Conservation (phyloP, 2,329 filamentous ascomycete species). For the Escovopsis sp. region DNA sequence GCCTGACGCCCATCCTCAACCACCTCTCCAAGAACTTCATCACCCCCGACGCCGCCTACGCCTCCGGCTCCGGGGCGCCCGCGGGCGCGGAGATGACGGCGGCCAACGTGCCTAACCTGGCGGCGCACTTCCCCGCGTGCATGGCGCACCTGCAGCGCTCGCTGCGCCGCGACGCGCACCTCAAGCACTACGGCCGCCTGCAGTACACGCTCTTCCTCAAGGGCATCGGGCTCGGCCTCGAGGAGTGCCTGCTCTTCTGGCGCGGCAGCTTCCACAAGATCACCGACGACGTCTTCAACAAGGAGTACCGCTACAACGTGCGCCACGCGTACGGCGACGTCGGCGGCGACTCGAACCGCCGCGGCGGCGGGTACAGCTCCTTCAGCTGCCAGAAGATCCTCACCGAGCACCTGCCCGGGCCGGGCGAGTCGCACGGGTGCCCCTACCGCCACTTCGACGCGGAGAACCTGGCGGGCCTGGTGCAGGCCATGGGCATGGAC, state of each 20-base stretch:
- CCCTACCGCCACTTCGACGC: conserved; percentile 84
- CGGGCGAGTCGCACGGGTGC: conserved; percentile 87
- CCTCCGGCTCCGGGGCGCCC: conserved; percentile 44
- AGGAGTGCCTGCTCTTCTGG: conserved; percentile 90
- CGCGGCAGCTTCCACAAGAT: conserved; percentile 70
- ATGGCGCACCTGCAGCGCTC: conserved; percentile 86
- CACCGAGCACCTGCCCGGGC: conserved; percentile 72
- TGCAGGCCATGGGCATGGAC: conserved; percentile 65
- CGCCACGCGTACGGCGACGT: conserved; percentile 93
- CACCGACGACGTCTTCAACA: conserved; percentile 90
- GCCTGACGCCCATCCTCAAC: conserved; percentile 52
- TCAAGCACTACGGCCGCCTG: conserved; percentile 85
- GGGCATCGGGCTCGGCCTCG: conserved; percentile 80
- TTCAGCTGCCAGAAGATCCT: conserved; percentile 93
- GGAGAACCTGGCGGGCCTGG: conserved; percentile 67
- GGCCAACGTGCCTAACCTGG: conserved; percentile 63
- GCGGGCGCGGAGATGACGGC: conserved; percentile 63
- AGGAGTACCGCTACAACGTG: conserved; percentile 94
- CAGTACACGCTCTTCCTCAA: conserved; percentile 97
- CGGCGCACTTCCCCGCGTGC: conserved; percentile 75
- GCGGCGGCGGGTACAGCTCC: conserved; percentile 76
- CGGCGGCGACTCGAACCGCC: conserved; percentile 76
- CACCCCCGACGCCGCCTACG: conserved; percentile 75
- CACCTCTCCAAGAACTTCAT: conserved; percentile 94
- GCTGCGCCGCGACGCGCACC: conserved; percentile 72